Percentiles rank a stretch among this genome's conserved stretches.
These are phyloP conservation scores for Solanum hybrid DNA, from an alignment of 305 asterid species.

Conservation along the genomic window DNA sequence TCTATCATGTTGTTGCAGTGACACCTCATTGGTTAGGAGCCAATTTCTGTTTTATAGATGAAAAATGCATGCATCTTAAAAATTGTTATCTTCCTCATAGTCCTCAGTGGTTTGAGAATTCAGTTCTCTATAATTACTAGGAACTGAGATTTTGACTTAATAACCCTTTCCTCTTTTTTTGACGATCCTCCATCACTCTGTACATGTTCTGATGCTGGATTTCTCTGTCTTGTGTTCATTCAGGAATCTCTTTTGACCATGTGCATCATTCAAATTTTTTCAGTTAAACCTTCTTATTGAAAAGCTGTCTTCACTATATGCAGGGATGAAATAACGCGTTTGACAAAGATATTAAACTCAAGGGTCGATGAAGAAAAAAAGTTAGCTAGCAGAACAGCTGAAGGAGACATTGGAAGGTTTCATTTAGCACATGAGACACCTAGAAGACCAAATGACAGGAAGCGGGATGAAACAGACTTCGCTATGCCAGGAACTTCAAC, in stretches of 20 bases:
- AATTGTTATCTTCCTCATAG: neutral
- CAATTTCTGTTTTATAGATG: neutral
- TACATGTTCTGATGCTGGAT: neutral
- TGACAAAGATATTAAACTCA: slow-evolving; percentile 62
- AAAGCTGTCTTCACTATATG: slow-evolving; percentile 15
- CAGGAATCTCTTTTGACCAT: neutral
- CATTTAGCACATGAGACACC: slow-evolving; percentile 29
- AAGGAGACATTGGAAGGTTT: slow-evolving; percentile 28
- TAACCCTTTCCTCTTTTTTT: neutral
- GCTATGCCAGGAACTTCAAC: slow-evolving; percentile 23
- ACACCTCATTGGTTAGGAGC: neutral
- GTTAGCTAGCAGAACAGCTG: slow-evolving; percentile 21
- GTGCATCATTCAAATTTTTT: neutral
- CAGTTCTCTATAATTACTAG: neutral
- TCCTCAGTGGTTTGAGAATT: neutral
- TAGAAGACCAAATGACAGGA: slow-evolving; percentile 30
- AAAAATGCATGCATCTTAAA: neutral
- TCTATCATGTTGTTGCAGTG: neutral
- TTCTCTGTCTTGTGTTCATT: neutral
- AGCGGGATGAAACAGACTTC: slow-evolving; percentile 24
- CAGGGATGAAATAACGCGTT: slow-evolving; percentile 70
- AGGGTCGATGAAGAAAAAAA: slow-evolving; percentile 34
- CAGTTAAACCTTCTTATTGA: neutral
- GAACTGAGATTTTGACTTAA: neutral
- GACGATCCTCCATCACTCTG: neutral